phyloP scores from a whole-genome alignment of 352 stramenopile genomes.

The Globisporangium cylindrosporum region DNA sequence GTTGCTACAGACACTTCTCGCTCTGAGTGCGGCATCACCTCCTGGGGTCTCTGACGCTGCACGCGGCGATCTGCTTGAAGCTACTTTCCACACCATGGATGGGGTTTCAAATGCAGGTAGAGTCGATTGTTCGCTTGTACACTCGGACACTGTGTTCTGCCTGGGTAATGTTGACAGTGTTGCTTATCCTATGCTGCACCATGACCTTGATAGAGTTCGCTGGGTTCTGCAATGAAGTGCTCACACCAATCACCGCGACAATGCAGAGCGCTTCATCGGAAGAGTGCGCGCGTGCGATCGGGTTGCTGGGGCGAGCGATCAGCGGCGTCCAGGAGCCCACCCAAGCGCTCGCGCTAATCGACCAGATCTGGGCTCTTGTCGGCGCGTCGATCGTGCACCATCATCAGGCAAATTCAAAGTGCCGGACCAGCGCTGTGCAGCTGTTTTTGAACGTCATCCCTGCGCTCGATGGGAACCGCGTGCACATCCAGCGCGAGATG shows the following conservation, averaged over 20 bases:
- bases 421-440: conserved; percentile 33
- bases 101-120: conserved; percentile 48
- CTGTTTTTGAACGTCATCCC: conserved; percentile 53
- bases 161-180: conserved; percentile 6
- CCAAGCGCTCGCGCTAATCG: conserved; percentile 30
- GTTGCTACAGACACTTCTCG: conserved; percentile 33
- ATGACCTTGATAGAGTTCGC: conserved; percentile 37
- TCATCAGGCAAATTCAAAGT: conserved; percentile 28
- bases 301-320: conserved; percentile 57
- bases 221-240: conserved; percentile 44
- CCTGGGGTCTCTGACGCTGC: conserved; percentile 15
- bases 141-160: not conserved
- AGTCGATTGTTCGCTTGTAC: not conserved
- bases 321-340: conserved; percentile 33
- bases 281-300: conserved; percentile 30
- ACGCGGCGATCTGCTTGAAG: conserved; percentile 42
- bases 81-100: conserved; percentile 49
- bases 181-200: not conserved
- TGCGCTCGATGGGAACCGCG: conserved; percentile 16
- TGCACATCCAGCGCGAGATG: conserved; percentile 36
- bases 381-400: conserved; percentile 31
- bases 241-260: conserved; percentile 29
- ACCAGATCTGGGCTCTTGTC: conserved; percentile 55
- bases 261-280: conserved; percentile 30
- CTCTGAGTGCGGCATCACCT: conserved; percentile 6